A percentile compares a stretch with the other conserved stretches of the same genome.
Evolutionary conservation across 2,329 filamentous ascomycete species (phyloP).

Genomic region (Seiridium unicorne): DNA sequence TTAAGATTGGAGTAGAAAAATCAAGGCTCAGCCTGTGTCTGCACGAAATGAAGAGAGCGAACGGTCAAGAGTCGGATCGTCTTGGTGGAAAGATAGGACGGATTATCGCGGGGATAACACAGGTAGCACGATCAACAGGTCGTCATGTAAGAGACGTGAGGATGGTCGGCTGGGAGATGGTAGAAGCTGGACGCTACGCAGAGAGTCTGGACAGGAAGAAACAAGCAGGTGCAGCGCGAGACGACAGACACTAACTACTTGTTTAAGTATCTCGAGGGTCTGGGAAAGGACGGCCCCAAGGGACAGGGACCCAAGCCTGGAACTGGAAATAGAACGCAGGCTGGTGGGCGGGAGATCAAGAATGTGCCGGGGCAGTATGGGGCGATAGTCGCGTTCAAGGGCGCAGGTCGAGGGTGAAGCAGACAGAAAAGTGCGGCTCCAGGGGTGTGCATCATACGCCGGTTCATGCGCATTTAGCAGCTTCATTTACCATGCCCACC

Average conservation of each 20-base stretch:
- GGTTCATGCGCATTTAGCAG: conserved; percentile 5
- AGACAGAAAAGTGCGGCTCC: neutral
- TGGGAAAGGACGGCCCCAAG: conserved; percentile 6
- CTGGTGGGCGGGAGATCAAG: neutral
- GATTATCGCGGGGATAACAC: conserved; percentile 20
- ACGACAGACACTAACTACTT: conserved; percentile 19
- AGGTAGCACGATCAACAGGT: neutral
- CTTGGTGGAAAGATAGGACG: conserved; percentile 26
- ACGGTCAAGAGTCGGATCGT: conserved; percentile 20
- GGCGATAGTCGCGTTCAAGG: conserved; percentile 8
- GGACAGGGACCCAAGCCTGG: neutral
- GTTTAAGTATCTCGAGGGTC: conserved; percentile 10
- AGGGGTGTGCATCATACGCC: conserved; percentile 10
- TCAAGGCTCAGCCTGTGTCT: conserved; percentile 29
- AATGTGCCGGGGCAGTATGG: conserved; percentile 6
- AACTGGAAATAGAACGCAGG: conserved; percentile 8
- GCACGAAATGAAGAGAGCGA: conserved; percentile 25
- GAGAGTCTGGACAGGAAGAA: conserved; percentile 18
- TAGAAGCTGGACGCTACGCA: conserved; percentile 18
- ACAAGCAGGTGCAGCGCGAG: conserved; percentile 12
- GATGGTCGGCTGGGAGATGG: conserved; percentile 9
- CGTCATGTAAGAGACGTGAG: conserved; percentile 1
- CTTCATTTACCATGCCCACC: neutral
- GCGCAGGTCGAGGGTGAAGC: conserved; percentile 2
- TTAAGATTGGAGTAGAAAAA: conserved; percentile 10